A percentile compares a stretch with the other conserved stretches of the same genome.
Evolutionary conservation across 495 filamentous ascomycete genomes (phyloP).

Genomic region (Schizothecium vesticola): DNA sequence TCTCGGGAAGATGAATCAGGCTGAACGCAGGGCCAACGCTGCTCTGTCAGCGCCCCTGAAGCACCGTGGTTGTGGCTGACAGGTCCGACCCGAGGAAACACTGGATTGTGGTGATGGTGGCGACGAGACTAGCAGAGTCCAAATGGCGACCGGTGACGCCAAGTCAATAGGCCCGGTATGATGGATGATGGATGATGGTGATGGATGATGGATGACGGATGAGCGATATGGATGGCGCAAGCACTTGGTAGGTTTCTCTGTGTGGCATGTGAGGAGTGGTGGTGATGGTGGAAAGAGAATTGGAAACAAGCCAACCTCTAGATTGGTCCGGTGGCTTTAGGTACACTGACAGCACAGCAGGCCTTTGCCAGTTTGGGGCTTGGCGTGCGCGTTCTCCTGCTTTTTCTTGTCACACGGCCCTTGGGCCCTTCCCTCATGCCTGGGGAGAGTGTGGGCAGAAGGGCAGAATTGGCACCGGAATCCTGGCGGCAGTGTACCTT

Average conservation of each 20-base stretch:
- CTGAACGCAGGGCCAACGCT: conserved; percentile 3
- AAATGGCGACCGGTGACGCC: neutral
- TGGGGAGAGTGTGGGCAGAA: too few relatives aligned
- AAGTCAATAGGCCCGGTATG: too few relatives aligned
- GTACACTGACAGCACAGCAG: too few relatives aligned
- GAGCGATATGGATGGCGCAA: neutral
- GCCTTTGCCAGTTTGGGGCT: too few relatives aligned
- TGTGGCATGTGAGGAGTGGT: neutral
- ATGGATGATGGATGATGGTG: too few relatives aligned
- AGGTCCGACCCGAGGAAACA: neutral
- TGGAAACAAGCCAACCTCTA: too few relatives aligned
- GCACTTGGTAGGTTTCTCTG: neutral
- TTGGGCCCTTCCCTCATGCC: too few relatives aligned
- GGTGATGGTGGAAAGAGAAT: neutral
- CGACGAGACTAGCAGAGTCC: neutral
- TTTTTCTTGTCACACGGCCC: too few relatives aligned
- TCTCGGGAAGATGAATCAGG: conserved; percentile 22
- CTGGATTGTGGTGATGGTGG: neutral
- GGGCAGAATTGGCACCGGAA: neutral
- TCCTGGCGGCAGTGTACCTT: neutral
- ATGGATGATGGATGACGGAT: neutral
- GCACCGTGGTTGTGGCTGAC: neutral
- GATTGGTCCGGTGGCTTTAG: too few relatives aligned
- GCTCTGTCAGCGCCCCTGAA: conserved; percentile 10
- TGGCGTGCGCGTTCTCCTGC: too few relatives aligned